Base-by-base conservation (phyloP, 108 stramenopile species). In the Pseudonitzschia pungens region DNA sequence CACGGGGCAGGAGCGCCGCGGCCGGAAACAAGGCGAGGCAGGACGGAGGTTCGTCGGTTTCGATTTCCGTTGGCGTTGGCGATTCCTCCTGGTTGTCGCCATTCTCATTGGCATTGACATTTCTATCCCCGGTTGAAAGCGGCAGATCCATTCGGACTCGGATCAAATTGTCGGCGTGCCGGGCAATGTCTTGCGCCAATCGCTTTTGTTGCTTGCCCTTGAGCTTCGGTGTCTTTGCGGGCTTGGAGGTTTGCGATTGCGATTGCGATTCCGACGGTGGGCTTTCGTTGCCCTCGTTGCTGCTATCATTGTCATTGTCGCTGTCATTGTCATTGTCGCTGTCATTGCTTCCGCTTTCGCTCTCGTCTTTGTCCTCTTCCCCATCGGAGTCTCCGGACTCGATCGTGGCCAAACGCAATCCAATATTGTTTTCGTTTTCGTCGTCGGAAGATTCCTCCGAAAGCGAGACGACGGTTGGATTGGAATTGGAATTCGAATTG, bases 331-430 rank as follows among this genome's bases (percentile, higher is more conserved):
- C 40, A n/a, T 60, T 36, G 9, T 62, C 68, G 36, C 56, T 55
- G 8, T 45, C 75, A 32, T 62, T 68, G 36, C 56, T 55, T 26
- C 45, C 75, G 21, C n/a, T n/a, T n/a, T n/a, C n/a, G n/a, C n/a
- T n/a, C n/a, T n/a, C n/a, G n/a, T n/a, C n/a, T n/a, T n/a, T n/a
- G n/a, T n/a, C n/a, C n/a, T n/a, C n/a, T n/a, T n/a, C n/a, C n/a
- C n/a, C n/a, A n/a, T n/a, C n/a, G n/a, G n/a, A n/a, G n/a, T 76
- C 68, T 24, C 24, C 43, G n/a, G 70, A 52, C 43, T 29, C 66
- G 21, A 27, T 44, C 66, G 66, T 44, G 9, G 66, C 22, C 43
- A 48, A n/a, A n/a, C n/a, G n/a, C n/a, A n/a, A 67, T 41, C 32
- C 60, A 40, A 21, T n/a, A 33, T 40, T 15, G 33, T 62, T 28